Conservation (phyloP, 2,329 filamentous ascomycete genomes). For the Beauveria medogensis region DNA sequence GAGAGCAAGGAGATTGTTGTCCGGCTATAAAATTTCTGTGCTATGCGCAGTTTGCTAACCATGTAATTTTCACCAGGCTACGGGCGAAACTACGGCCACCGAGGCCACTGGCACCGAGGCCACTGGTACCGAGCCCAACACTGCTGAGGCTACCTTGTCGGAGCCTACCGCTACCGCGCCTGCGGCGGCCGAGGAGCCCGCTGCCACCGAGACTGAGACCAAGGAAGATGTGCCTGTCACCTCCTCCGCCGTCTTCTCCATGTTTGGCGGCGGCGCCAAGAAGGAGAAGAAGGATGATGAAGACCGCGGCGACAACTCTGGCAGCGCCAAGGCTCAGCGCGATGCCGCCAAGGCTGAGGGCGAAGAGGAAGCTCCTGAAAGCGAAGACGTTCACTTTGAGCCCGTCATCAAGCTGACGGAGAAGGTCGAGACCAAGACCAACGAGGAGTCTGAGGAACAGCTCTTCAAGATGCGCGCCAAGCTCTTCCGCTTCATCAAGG, state of each 20-base stretch:
- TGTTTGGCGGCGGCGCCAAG: constrained; percentile 97
- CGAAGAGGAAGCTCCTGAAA: constrained; percentile 73
- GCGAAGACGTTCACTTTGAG: constrained; percentile 93
- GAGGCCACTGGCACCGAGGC: background rate
- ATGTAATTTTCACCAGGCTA: background rate
- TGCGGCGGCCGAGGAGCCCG: background rate
- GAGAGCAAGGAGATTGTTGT: background rate
- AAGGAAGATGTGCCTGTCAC: constrained; percentile 37
- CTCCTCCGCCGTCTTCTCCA: constrained; percentile 75
- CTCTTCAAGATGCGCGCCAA: constrained; percentile 99
- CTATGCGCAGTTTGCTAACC: background rate
- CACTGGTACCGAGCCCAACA: background rate
- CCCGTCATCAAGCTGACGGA: constrained; percentile 93
- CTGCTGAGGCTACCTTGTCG: constrained; percentile 11
- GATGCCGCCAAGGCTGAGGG: constrained; percentile 52
- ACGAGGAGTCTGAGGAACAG: constrained; percentile 97
- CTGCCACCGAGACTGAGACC: constrained; percentile 15
- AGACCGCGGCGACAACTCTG: constrained; percentile 78
- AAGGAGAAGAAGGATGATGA: constrained; percentile 90
- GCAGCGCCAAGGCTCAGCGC: constrained; percentile 74
- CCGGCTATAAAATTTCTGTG: background rate
- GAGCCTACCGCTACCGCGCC: background rate
- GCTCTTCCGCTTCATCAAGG: constrained; percentile 95
- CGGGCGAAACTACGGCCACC: constrained; percentile 6
- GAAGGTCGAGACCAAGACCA: constrained; percentile 94